Percentiles rank a stretch among this genome's conserved stretches.
Evolutionary conservation across 2,329 filamentous ascomycete species (phyloP).

Genomic region (Diplocarpon rosae): DNA sequence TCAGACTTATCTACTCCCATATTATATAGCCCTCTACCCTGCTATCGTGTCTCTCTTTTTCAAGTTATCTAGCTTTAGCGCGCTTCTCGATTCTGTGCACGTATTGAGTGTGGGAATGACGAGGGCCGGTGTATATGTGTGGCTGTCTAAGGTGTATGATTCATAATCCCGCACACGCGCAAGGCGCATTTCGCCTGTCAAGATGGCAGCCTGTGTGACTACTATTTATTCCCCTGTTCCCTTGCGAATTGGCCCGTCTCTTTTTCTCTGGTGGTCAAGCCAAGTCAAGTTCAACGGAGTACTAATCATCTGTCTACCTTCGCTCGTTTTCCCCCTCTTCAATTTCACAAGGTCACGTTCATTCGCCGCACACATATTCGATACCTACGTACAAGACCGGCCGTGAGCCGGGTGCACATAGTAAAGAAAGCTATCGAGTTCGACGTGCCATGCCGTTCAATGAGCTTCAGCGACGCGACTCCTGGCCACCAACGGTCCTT

Average conservation of each 20-base stretch:
- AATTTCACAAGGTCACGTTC: background rate
- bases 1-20: background rate
- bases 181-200: slow-evolving; percentile 14
- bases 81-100: background rate
- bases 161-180: slow-evolving; percentile 17
- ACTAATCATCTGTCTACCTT: too few species aligned
- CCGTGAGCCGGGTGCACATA: slow-evolving; percentile 22
- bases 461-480: slow-evolving; percentile 24
- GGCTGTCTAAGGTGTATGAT: slow-evolving; percentile 22
- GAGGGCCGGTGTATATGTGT: slow-evolving; percentile 1
- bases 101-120: background rate
- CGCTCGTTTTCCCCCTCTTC: background rate
- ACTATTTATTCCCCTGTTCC: slow-evolving; percentile 15
- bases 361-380: too few species aligned
- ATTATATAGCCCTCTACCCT: background rate
- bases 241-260: slow-evolving; percentile 6
- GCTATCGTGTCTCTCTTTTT: too few species aligned
- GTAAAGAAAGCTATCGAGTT: background rate
- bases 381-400: slow-evolving; percentile 21
- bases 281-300: background rate
- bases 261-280: slow-evolving; percentile 7
- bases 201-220: slow-evolving; percentile 18
- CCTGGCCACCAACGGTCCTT: slow-evolving; percentile 27
- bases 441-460: slow-evolving; percentile 21
- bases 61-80: too few species aligned